A percentile compares a stretch with the other conserved stretches of the same genome.
These are phyloP conservation scores for Purshia tridentata DNA, from an alignment of 306 rosid species.

Conservation along the genomic window DNA sequence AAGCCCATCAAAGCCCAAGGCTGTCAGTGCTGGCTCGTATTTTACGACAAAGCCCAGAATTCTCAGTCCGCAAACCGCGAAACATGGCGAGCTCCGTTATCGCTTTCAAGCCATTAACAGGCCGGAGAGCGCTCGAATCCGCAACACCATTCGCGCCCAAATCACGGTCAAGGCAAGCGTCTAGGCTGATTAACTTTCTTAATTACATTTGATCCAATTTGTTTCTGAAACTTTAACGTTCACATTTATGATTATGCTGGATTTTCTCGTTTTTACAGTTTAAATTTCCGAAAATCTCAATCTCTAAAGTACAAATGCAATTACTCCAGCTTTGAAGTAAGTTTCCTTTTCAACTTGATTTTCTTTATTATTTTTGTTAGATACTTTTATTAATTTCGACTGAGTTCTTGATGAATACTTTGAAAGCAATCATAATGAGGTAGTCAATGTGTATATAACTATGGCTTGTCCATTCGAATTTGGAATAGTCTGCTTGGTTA, in stretches of 20 bases:
- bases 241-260: background rate
- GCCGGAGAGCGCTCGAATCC: slow-evolving; percentile 5
- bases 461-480: background rate
- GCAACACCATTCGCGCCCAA: background rate
- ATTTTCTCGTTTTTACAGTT: slow-evolving; percentile 10
- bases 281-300: slow-evolving; percentile 29
- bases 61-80: background rate
- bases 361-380: background rate
- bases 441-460: background rate
- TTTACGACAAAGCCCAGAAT: background rate
- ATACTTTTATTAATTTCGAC: background rate
- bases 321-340: slow-evolving; percentile 55
- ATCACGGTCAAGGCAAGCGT: slow-evolving; percentile 19
- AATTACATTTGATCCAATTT: background rate
- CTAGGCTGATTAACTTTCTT: background rate
- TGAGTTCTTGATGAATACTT: background rate
- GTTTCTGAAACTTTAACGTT: background rate
- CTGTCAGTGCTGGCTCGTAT: background rate
- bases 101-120: slow-evolving; percentile 7
- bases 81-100: slow-evolving; percentile 40
- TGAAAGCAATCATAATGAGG: background rate
- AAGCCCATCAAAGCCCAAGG: background rate
- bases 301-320: slow-evolving; percentile 32
- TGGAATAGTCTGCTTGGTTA: background rate
- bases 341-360: background rate